A percentile compares a stretch with the other conserved stretches of the same genome.
Conservation (phyloP, 2,329 filamentous ascomycete genomes). For the Orbilia blumenaviensis region DNA sequence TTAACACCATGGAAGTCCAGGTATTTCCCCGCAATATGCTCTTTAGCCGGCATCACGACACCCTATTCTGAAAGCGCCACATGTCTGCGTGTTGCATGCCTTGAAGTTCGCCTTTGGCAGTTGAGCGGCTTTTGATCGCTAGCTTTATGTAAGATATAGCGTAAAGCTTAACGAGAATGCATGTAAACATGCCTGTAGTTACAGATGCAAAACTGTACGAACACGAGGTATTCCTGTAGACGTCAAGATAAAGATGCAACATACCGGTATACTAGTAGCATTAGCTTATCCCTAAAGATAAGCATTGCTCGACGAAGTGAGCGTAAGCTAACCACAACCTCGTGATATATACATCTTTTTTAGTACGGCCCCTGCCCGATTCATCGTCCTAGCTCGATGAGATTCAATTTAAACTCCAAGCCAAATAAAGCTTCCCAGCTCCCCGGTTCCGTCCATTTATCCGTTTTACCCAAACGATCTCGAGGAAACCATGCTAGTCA, state of each 20-base stretch:
- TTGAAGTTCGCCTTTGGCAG: slow-evolving; percentile 16
- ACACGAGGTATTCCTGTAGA: not conserved
- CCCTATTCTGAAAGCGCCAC: slow-evolving; percentile 16
- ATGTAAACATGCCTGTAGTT: not conserved
- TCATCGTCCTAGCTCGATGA: not conserved
- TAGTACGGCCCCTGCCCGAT: not conserved
- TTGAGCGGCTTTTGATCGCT: not conserved
- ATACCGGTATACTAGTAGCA: not conserved
- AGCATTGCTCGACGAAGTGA: not conserved
- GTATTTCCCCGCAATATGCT: slow-evolving; percentile 43
- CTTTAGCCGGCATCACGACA: slow-evolving; percentile 47
- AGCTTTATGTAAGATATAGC: not conserved
- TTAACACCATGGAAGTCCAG: not conserved
- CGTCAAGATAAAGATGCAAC: not conserved
- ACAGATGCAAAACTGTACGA: not conserved
- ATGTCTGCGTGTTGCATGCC: not conserved
- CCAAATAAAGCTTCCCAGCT: slow-evolving; percentile 5
- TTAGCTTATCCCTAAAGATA: no score
- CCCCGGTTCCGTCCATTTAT: slow-evolving; percentile 21
- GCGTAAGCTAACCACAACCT: not conserved
- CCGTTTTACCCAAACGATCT: slow-evolving; percentile 29
- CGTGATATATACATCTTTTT: not conserved
- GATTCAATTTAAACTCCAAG: not conserved
- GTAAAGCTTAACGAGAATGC: not conserved
- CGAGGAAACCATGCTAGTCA: slow-evolving; percentile 1